These are phyloP conservation scores for Purpureocillium takamizusanense DNA, from an alignment of 2,329 filamentous ascomycete genomes.

Conservation along the genomic window DNA sequence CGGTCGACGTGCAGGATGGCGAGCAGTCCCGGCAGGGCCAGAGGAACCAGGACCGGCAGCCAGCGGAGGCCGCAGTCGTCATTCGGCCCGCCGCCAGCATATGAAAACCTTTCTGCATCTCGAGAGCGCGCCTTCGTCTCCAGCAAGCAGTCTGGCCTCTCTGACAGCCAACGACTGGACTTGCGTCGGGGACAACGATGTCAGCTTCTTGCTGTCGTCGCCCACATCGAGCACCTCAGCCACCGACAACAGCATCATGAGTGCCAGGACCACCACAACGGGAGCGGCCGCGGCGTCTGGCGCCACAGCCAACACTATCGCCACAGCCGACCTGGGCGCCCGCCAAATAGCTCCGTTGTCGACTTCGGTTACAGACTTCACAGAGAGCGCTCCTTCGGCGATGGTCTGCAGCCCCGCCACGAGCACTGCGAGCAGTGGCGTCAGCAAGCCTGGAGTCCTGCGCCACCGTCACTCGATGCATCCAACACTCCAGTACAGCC, in stretches of 20 bases:
- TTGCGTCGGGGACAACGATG: neutral
- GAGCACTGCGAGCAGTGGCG: too few relatives aligned
- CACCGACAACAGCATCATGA: neutral
- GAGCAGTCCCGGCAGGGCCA: too few relatives aligned
- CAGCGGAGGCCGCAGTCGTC: neutral
- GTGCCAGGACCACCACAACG: constrained; percentile 1
- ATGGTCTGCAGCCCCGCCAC: too few relatives aligned
- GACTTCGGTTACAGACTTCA: too few relatives aligned
- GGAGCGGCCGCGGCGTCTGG: neutral
- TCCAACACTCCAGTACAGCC: too few relatives aligned
- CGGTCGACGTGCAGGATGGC: constrained; percentile 1
- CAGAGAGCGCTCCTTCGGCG: too few relatives aligned
- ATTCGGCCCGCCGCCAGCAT: constrained; percentile 1
- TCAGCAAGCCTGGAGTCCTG: too few relatives aligned
- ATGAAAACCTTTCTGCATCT: constrained; percentile 9
- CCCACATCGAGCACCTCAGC: constrained; percentile 3
- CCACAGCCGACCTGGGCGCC: too few relatives aligned
- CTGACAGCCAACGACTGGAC: neutral
- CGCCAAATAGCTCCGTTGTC: too few relatives aligned
- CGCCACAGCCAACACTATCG: too few relatives aligned
- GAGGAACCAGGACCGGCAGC: too few relatives aligned
- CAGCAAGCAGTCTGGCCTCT: neutral
- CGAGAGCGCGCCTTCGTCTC: constrained; percentile 2
- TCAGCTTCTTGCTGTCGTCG: constrained; percentile 7
- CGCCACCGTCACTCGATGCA: too few relatives aligned